Evolutionary conservation across 2,329 filamentous ascomycete genomes (phyloP).

Genomic region (Aspergillus ochraceoroseus): DNA sequence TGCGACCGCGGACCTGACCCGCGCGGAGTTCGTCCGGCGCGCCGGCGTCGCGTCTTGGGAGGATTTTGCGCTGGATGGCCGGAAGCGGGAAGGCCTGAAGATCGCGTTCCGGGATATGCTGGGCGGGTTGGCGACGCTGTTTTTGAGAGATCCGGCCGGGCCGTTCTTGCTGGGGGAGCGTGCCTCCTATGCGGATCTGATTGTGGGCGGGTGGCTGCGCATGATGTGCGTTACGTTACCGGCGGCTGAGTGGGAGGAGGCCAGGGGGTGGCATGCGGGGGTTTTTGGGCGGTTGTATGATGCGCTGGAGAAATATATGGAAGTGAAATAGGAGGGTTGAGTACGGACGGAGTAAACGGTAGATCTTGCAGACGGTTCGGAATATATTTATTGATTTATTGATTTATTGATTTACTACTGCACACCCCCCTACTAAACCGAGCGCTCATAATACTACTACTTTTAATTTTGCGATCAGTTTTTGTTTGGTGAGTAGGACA

Average conservation of each 20-base stretch:
- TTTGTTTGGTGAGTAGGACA: no score
- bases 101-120: conserved; percentile 43
- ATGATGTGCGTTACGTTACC: conserved; percentile 45
- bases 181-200: conserved; percentile 53
- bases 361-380: no score
- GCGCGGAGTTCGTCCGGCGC: conserved; percentile 49
- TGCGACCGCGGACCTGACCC: conserved; percentile 42
- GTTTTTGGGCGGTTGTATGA: conserved; percentile 50
- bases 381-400: no score
- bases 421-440: no score
- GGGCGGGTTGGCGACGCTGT: conserved; percentile 43
- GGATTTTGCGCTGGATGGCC: conserved; percentile 34
- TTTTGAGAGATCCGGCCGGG: conserved; percentile 38
- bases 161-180: conserved; percentile 48
- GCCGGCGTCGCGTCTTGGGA: conserved; percentile 44
- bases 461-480: no score
- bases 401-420: no score
- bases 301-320: conserved; percentile 40
- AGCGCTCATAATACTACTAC: no score
- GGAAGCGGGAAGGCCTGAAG: conserved; percentile 40
- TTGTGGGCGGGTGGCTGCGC: conserved; percentile 54
- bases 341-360: no score
- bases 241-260: conserved; percentile 46
- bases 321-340: conserved; percentile 33
- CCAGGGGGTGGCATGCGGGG: conserved; percentile 49